These are phyloP conservation scores for Tuber borchii DNA, from an alignment of 495 filamentous ascomycete species.

Conservation along the genomic window DNA sequence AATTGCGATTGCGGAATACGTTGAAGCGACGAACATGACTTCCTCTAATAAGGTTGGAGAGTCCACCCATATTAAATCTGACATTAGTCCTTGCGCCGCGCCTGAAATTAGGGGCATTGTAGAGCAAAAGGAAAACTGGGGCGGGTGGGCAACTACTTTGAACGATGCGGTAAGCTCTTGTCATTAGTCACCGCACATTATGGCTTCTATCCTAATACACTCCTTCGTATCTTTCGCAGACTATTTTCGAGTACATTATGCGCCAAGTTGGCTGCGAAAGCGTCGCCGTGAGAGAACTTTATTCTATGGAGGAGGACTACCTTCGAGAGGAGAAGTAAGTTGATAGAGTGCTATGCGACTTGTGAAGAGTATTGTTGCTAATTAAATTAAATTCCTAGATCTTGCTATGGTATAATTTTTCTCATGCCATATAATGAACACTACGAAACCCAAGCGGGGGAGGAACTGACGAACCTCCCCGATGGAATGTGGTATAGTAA, in stretches of 20 bases:
- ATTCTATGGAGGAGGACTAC: constrained; percentile 62
- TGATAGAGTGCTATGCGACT: neutral
- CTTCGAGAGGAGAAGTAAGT: constrained; percentile 59
- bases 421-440: neutral
- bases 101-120: neutral
- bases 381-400: neutral
- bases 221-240: constrained; percentile 46
- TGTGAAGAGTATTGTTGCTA: neutral
- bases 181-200: neutral
- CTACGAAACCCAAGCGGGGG: constrained; percentile 37
- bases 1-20: neutral
- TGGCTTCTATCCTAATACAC: neutral
- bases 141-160: constrained; percentile 82
- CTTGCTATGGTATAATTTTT: neutral
- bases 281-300: constrained; percentile 72
- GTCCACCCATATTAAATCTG: neutral
- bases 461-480: constrained; percentile 49
- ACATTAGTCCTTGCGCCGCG: neutral
- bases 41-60: neutral
- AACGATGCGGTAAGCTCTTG: constrained; percentile 68
- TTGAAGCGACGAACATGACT: neutral
- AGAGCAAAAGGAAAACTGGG: constrained; percentile 46
- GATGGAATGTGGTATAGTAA: constrained; percentile 87
- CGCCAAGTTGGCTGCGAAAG: constrained; percentile 66
- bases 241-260: constrained; percentile 78